Evolutionary conservation across 2,329 filamentous ascomycete species (phyloP), one percentile per base, ranked within the genome.

Genomic region (Penicillium polonicum): DNA sequence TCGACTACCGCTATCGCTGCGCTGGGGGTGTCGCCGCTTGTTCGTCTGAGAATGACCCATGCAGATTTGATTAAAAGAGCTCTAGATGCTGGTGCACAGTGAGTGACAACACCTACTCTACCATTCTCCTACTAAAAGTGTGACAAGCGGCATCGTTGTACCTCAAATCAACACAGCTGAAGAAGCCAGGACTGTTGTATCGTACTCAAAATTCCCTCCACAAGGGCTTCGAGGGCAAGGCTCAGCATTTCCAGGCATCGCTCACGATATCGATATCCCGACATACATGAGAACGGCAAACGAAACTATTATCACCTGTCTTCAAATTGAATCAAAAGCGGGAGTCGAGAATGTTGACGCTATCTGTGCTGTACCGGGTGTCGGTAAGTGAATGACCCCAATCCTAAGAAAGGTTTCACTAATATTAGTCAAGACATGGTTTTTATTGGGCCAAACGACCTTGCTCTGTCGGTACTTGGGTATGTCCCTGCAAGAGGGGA

Each of bases 401-500:
- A n/a, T 38, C 17, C 17, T 38, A n/a, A 38, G 7, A 38, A 9
- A 10, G 8, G 1, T 10, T 38, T 19, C 4, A 4, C 35, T 38
- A 38, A 38, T 38, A 2, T 2, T 2, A 2, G 17, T 2, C 2
- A 27, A 61, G 59, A 76, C 58, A 48, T 72, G 41, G 42, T 76
- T 35, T 72, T 76, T 38, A 72, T 76, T 19, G 74, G 71, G 3
- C 67, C 67, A 1, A 68, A 68, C 39, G 67, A 68, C 36, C 63
- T 68, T 29, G 67, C 83, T 66, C 71, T 72, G 46, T 73, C 74
- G 52, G 83, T 87, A 0, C 83, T 90, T 44, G 78, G 87, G 15
- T 77, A 86, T 60, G 83, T 82, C 1, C 81, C 81, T 33, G 82
- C 88, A 65, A 72, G 68, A 25, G 78, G 78, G 0, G 73, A 79